phyloP scores from a whole-genome alignment of 2,329 filamentous ascomycete species.

The Aureobasidium sp. region DNA sequence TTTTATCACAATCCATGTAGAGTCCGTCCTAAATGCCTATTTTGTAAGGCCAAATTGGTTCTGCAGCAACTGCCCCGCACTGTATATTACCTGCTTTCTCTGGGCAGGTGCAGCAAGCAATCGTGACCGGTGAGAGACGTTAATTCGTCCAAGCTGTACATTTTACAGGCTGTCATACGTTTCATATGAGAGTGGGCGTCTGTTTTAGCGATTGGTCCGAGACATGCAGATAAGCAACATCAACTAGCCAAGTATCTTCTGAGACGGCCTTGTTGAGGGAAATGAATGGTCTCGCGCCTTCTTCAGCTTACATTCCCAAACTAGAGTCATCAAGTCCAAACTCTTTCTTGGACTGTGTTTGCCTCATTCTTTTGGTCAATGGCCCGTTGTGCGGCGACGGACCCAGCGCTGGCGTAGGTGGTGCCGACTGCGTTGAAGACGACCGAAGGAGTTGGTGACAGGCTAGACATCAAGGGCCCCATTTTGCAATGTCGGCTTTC shows the following conservation, averaged over 20 bases:
- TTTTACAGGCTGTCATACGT: neutral
- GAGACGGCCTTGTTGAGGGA: neutral
- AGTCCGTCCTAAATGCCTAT: neutral
- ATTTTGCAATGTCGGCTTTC: neutral
- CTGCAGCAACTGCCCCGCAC: neutral
- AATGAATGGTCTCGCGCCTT: neutral
- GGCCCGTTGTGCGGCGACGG: slow-evolving; percentile 31
- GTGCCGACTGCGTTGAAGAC: slow-evolving; percentile 29
- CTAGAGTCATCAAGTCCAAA: neutral
- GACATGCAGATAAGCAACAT: neutral
- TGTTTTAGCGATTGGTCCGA: neutral
- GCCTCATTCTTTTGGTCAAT: slow-evolving; percentile 27
- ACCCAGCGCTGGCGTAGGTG: slow-evolving; percentile 28
- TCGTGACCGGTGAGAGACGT: neutral
- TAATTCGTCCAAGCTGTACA: neutral
- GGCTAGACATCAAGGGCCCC: slow-evolving; percentile 14
- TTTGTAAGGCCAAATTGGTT: neutral
- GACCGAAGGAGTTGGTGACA: slow-evolving; percentile 17
- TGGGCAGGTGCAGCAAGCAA: neutral
- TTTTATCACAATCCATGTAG: neutral
- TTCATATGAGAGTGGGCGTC: neutral
- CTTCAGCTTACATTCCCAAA: neutral
- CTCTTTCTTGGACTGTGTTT: neutral
- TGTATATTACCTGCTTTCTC: neutral
- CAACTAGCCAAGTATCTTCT: neutral